Evolutionary conservation across 2,329 filamentous ascomycete genomes (phyloP), one percentile per base, ranked within the genome.

Genomic region (Metarhizium anisopliae): DNA sequence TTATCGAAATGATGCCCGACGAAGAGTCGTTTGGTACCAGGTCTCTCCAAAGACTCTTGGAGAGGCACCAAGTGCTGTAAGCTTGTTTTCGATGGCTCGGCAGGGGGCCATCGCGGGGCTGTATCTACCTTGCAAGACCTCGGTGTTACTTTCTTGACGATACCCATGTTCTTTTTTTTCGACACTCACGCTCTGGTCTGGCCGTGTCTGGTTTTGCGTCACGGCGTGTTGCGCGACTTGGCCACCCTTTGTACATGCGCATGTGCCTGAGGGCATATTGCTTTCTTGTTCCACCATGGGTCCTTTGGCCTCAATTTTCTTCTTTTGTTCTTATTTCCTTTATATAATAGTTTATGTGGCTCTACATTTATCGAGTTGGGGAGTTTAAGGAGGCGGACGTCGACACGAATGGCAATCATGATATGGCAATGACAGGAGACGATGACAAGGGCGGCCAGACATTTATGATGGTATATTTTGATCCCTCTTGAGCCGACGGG

Each of bases 1-100:
- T 97, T 53, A 83, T 95, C 59, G 84, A 91, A 66, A 88, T 94
- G 78, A 87, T 96, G 51, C 90, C 92, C 1, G 82, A 85, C 40
- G 80, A 85, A 36, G 81, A 83, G 49, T 68, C 74, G 43, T 84
- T 86, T 59, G 79, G 78, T 64, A 80, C 75, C 50, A 72, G 75
- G 53, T 73, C 80, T 2, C 66, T 86, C 50, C 74, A 73, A 63
- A 73, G 68, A 60, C 70, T 86, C 36, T 74, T 86, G 53, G 67
- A 72, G 60, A 78, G 77, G 64, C 70, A 84, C 62, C 67, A 70
- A 49, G 75, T 86, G 55, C 67, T 85, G 59, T 82, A 67, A 71
- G 32, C 40, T 42, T 42, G 25, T 13, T 42, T 35, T 35, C 7
- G 32, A 35, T 35, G 32, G 32, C 10, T 35, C 32, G 7, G 10